Percentiles rank a stretch among this genome's conserved stretches.
Conservation (phyloP, 805 yeast species). For the Hanseniaspora lindneri region DNA sequence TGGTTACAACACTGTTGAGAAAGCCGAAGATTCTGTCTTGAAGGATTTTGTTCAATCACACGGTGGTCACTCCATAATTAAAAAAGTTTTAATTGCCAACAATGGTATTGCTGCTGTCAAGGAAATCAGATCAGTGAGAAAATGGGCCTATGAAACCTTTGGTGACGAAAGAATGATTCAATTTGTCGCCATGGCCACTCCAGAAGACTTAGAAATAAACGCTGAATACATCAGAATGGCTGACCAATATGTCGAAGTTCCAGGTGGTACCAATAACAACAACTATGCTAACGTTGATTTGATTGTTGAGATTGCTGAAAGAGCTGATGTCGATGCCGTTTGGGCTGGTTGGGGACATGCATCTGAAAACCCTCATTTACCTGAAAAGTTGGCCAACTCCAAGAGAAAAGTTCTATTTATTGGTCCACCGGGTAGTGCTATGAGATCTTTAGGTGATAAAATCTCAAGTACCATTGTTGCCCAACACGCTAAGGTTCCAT, state of each 20-base stretch:
- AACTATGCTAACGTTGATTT: conserved; percentile 96
- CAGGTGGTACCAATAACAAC: conserved; percentile 98
- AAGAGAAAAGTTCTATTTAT: conserved; percentile 82
- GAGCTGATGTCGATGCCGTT: conserved; percentile 92
- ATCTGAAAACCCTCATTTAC: conserved; percentile 91
- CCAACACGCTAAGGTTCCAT: conserved; percentile 95
- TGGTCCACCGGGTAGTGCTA: conserved; percentile 98
- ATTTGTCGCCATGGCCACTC: conserved; percentile 98
- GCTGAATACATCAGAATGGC: conserved; percentile 99
- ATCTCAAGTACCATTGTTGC: conserved; percentile 97
- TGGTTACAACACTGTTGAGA: conserved; percentile 68
- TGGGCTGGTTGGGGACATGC: conserved; percentile 99
- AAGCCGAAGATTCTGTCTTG: conserved; percentile 64
- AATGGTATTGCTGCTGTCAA: conserved; percentile 99
- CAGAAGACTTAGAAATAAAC: conserved; percentile 94
- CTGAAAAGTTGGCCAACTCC: conserved; percentile 88
- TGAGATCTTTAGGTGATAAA: conserved; percentile 99
- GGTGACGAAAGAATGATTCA: conserved; percentile 88
- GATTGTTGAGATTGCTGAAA: conserved; percentile 93
- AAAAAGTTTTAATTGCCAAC: conserved; percentile 83
- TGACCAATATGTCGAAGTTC: conserved; percentile 94
- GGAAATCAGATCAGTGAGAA: conserved; percentile 91
- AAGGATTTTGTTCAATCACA: conserved; percentile 74
- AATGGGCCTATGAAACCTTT: conserved; percentile 99
- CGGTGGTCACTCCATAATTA: conserved; percentile 91